A percentile compares a stretch with the other conserved stretches of the same genome.
Conservation (phyloP, 345 rosid genomes). For the Acer yangbiense region DNA sequence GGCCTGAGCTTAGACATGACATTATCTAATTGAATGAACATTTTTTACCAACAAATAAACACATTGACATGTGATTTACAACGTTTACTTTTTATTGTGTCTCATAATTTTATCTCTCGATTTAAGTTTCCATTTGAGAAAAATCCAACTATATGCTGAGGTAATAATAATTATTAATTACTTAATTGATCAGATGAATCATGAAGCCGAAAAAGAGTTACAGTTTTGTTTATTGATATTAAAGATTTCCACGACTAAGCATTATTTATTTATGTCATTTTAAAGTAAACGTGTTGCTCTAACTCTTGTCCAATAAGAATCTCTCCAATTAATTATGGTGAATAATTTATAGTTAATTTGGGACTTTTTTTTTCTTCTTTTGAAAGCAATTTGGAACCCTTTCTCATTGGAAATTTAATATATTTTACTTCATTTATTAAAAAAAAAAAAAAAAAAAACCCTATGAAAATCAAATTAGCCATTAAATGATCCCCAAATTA, state of each 20-base stretch:
- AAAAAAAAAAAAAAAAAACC: too few species aligned
- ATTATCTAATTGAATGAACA: too few species aligned
- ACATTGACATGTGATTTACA: too few species aligned
- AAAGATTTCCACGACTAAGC: neutral
- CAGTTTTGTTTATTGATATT: neutral
- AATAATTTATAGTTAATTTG: neutral
- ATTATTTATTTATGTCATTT: neutral
- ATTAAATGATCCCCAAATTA: too few species aligned
- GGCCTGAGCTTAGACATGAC: too few species aligned
- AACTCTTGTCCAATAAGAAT: neutral
- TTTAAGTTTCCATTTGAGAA: neutral
- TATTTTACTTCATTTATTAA: neutral
- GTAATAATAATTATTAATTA: neutral
- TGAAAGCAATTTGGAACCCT: neutral
- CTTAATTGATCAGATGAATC: neutral
- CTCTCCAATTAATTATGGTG: neutral
- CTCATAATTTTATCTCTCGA: neutral
- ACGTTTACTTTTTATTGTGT: neutral
- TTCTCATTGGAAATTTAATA: neutral
- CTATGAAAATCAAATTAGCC: too few species aligned
- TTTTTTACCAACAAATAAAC: too few species aligned
- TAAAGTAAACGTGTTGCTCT: neutral
- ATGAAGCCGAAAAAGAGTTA: too few species aligned
- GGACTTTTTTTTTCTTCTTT: too few species aligned
- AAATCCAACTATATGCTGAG: neutral